Evolutionary conservation across 495 filamentous ascomycete species (phyloP), one percentile per base, ranked within the genome.

Genomic region (Bacidia rubella): DNA sequence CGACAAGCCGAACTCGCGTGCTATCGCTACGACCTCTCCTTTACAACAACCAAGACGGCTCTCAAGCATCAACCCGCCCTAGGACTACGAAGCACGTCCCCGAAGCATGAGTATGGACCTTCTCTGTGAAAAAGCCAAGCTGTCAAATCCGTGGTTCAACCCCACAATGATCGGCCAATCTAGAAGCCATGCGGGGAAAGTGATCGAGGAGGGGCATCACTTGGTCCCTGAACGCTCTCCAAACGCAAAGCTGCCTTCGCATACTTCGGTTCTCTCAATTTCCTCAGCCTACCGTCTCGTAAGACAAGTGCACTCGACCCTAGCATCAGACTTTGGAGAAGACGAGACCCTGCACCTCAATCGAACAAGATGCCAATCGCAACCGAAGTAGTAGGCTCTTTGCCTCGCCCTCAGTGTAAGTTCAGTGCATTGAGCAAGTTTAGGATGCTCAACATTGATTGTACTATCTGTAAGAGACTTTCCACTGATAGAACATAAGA

Each of bases 351-450:
- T 39, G n/a, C 32, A 39, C 9, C 32, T 39, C 20, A 9, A 44
- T 44, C 20, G 17, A 9, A n/a, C 20, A 55, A 12, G 11, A 59
- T 61, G 59, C 60, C 61, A 19, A 66, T 68, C 29, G 62, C 64
- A 51, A 70, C 64, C 11, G 67, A 70, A 57, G 62, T 68, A 19
- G 69, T 71, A 21, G 68, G 69, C 46, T 71, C 69, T n/a, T 56
- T 71, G 25, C 69, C 68, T 47, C 61, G 68, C 3, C 67, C 69
- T 19, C 47, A 57, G 54, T 61, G 55, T 58, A 55, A 3, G 11
- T 48, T 26, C 20, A 21, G 12, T 11, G 9, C 17, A 25, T 26
- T 10, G 23, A 45, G 15, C 9, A 15, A 41, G 1, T 2, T 10
- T 5, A 27, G n/a, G n/a, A n/a, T n/a, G n/a, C n/a, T n/a, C n/a